These are phyloP conservation scores for Cryphonectria parasitica DNA, from an alignment of 2,329 filamentous ascomycete species.

Conservation along the genomic window DNA sequence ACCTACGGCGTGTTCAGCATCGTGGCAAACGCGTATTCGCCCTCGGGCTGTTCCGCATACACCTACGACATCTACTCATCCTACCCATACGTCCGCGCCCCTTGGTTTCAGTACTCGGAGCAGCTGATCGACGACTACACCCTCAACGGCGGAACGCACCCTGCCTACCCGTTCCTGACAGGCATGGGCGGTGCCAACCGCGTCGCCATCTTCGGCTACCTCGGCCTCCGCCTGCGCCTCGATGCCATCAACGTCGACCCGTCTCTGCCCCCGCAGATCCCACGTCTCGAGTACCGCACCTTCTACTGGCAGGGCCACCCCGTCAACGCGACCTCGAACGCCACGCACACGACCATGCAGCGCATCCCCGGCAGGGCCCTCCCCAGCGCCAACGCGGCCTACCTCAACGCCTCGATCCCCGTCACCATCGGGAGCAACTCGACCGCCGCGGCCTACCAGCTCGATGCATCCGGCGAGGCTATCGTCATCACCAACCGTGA, in stretches of 20 bases:
- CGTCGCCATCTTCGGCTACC: conserved; percentile 26
- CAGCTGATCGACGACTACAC: conserved; percentile 28
- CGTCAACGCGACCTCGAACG: conserved; percentile 28
- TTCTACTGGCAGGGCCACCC: conserved; percentile 29
- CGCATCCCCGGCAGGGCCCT: conserved; percentile 38
- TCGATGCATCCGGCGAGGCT: conserved; percentile 50
- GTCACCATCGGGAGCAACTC: conserved; percentile 57
- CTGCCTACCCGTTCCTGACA: conserved; percentile 25
- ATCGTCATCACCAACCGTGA: conserved; percentile 63
- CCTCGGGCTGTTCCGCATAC: conserved; percentile 24
- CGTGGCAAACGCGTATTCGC: conserved; percentile 23
- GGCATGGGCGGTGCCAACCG: conserved; percentile 26
- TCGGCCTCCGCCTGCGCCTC: conserved; percentile 23
- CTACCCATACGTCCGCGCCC: conserved; percentile 23
- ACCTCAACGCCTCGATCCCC: conserved; percentile 57
- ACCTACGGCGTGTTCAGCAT: conserved; percentile 29
- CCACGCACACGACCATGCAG: conserved; percentile 39
- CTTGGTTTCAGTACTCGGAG: conserved; percentile 29
- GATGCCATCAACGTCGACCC: conserved; percentile 26
- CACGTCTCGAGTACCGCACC: conserved; percentile 22
- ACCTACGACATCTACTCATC: conserved; percentile 26
- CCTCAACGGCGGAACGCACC: conserved; percentile 24
- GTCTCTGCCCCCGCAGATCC: conserved; percentile 25
- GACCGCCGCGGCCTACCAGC: conserved; percentile 44
- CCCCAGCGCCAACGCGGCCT: conserved; percentile 57